These are phyloP conservation scores for Mycena filopes DNA, from an alignment of 768 basidiomycete genomes.

Conservation along the genomic window DNA sequence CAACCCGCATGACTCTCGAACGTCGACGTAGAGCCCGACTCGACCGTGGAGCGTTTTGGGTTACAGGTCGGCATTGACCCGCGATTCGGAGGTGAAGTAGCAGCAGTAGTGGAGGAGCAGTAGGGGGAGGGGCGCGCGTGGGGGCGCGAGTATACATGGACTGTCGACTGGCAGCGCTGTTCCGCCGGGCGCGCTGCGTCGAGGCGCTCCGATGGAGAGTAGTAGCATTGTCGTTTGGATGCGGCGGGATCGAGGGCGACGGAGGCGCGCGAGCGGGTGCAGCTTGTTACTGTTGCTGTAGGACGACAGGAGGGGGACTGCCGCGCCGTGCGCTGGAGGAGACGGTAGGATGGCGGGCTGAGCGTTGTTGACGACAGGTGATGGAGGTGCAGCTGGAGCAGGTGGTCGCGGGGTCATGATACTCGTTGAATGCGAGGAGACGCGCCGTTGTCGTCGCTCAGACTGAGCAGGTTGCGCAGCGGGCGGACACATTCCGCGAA, in stretches of 20 bases:
- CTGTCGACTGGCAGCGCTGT: background rate
- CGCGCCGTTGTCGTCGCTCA: background rate
- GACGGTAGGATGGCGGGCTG: background rate
- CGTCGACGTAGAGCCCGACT: background rate
- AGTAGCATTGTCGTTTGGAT: background rate
- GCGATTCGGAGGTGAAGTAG: background rate
- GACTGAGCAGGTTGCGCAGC: background rate
- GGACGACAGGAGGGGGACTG: slow-evolving; percentile 8
- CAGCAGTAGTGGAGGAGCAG: background rate
- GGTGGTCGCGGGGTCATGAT: background rate
- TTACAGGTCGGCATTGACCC: background rate
- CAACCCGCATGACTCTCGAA: background rate
- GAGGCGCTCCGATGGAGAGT: background rate
- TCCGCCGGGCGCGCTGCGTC: background rate
- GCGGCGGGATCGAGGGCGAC: too few species aligned
- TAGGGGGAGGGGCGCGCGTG: too few species aligned
- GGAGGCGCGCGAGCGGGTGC: background rate
- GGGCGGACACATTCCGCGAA: background rate
- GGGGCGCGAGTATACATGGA: background rate
- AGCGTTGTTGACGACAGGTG: background rate
- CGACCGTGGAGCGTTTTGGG: background rate
- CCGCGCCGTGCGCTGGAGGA: slow-evolving; percentile 10
- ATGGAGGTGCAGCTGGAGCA: background rate
- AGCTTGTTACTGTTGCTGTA: background rate
- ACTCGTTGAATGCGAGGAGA: background rate